phyloP scores from a whole-genome alignment of 2,329 filamentous ascomycete genomes.

The Pseudogymnoascus sp. region DNA sequence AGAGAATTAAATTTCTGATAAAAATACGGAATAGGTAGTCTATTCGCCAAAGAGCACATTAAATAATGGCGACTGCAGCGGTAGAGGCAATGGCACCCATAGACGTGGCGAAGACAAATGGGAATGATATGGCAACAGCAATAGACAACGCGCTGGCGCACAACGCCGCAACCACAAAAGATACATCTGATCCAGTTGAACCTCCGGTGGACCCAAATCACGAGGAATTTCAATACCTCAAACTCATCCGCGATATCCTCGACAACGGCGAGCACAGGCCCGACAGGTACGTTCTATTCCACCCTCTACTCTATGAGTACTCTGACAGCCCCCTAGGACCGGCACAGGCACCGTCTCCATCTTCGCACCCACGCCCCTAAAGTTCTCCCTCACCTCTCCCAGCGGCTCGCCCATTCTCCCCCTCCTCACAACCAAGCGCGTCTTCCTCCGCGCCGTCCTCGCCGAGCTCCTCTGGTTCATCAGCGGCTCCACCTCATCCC shows the following conservation, averaged over 20 bases:
- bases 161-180: not conserved
- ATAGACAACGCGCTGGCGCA: not conserved
- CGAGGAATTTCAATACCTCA: conserved; percentile 90
- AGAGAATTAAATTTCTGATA: not conserved
- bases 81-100: conserved; percentile 2
- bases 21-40: no score
- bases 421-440: conserved; percentile 93
- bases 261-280: conserved; percentile 77
- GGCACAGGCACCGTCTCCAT: conserved; percentile 88
- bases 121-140: not conserved
- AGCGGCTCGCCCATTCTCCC: conserved; percentile 62
- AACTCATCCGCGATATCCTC: conserved; percentile 80
- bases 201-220: conserved; percentile 36
- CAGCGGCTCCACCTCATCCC: conserved; percentile 71
- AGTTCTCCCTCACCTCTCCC: conserved; percentile 68
- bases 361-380: conserved; percentile 79
- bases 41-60: not conserved
- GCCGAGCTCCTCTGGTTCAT: conserved; percentile 96
- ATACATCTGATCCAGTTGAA: not conserved
- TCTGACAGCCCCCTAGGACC: conserved; percentile 48
- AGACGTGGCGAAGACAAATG: not conserved
- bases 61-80: not conserved
- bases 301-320: not conserved
- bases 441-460: conserved; percentile 84
- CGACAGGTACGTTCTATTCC: conserved; percentile 54